Base-by-base conservation (phyloP, 768 basidiomycete species). In the Macrolepiota albuminosa region DNA sequence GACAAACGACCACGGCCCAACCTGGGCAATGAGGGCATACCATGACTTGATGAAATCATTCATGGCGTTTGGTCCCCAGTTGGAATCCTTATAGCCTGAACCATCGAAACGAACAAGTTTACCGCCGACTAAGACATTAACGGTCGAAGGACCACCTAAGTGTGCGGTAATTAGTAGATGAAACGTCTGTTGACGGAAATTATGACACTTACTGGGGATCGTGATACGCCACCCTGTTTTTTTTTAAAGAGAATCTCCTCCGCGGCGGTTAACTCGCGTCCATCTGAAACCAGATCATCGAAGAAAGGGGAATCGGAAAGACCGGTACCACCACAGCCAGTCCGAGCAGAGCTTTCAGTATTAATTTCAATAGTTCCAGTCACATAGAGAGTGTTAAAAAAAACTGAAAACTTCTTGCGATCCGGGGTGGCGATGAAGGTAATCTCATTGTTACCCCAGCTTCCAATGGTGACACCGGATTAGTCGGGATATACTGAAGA, bases 211-310 rank as follows among this genome's bases (percentile, higher is more conserved):
- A 61, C 63, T 54, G 4, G 60, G 60, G 10, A 61, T 52, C 21
- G 56, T 61, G 53, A 64, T 61, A 37, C 63, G 63, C 63, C 63
- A 64, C 10, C 63, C 63, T 50, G 63, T 61, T 34, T 59, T 56
- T 59, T 56, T 34, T 49, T 26, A 58, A 58, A 64, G 4, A 64
- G 57, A 31, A 64, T 61, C 8, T 50, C 33, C 46, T 64, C 63
- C 3, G 63, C 42, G 18, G 56, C 37, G 18, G 63, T 64, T 9
- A 64, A 34, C 2, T 55, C 26, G 9, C 63, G 60, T 33, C 57
- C 57, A 34, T 64, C 60, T 37, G 63, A 48, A 26, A 64, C 60
- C 49, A 64, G 26, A 24, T 49, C 34, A 21, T 52, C 52, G 54
- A 64, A 64, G 57, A 58, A 64, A 16, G 63, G 63, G 10, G 63